Evolutionary conservation across 2,329 filamentous ascomycete species (phyloP), one percentile per base, ranked within the genome.

Genomic region (Reticulascus tulasneorum): DNA sequence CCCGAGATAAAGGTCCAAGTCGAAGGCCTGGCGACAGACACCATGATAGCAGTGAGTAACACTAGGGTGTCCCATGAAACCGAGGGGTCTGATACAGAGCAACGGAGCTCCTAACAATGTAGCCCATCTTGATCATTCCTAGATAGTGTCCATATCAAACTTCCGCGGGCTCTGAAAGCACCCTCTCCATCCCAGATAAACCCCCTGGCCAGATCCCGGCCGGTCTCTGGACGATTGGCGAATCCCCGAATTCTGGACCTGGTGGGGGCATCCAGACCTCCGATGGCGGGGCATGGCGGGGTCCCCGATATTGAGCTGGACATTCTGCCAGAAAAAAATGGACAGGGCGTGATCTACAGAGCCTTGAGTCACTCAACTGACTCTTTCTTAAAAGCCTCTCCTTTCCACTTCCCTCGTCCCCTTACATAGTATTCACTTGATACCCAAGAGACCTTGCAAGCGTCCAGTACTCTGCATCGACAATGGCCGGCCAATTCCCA

Each of bases 401-500:
- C 15, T 6, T 16, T 16, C 21, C 9, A 9, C 13, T 28, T 16
- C n/a, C 18, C 11, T 31, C 31, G 21, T 33, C 15, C 23, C n/a
- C 18, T 17, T 13, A 15, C 5, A 12, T 15, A 19, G 15, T 12
- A 29, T 29, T 29, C 35, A 34, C 32, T 35, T 34, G 35, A 36
- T 33, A 36, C 30, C 29, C 22, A 13, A 23, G 28, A 30, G 35
- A 20, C 24, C 20, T 29, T 21, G 13, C 19, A 29, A n/a, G 20
- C 29, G 16, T 25, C 23, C 32, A 30, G 16, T 9, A n/a, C n/a
- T n/a, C n/a, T n/a, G n/a, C n/a, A n/a, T n/a, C n/a, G 16, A 29
- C 23, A 37, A 43, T 42, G 47, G 46, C n/a, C n/a, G n/a, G 63
- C 47, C 62, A 67, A 61, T 73, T 74, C 45, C 70, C 73, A 30